Conservation (phyloP, 2,329 filamentous ascomycete genomes). For the Acrodontium crateriforme region DNA sequence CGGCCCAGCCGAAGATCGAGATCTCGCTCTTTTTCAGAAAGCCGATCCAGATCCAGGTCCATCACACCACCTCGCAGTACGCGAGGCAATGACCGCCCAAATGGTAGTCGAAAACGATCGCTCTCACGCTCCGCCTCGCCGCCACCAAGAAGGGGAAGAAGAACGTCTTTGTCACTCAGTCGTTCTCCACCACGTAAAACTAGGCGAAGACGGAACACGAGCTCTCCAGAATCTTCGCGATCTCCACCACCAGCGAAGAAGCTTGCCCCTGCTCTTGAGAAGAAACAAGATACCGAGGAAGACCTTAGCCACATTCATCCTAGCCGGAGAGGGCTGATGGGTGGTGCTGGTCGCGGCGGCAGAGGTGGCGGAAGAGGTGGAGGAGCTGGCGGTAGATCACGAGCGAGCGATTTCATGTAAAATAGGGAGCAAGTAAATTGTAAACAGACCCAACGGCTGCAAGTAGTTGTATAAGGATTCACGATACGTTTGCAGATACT, state of each 20-base stretch:
- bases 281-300: conserved; percentile 8
- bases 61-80: background rate
- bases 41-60: background rate
- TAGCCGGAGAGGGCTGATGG: conserved; percentile 20
- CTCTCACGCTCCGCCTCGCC: conserved; percentile 8
- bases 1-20: conserved; percentile 4
- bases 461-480: too few relatives aligned
- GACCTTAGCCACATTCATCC: conserved; percentile 24
- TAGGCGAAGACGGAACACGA: conserved; percentile 15
- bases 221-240: conserved; percentile 14
- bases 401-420: conserved; percentile 17
- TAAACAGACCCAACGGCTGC: too few relatives aligned
- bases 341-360: conserved; percentile 8
- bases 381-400: conserved; percentile 9
- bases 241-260: conserved; percentile 12
- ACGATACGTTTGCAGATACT: too few relatives aligned
- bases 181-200: background rate
- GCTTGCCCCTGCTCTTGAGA: conserved; percentile 2
- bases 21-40: background rate
- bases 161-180: conserved; percentile 4
- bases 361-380: conserved; percentile 8
- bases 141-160: conserved; percentile 7
- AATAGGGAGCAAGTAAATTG: too few relatives aligned
- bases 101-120: too few relatives aligned
- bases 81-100: too few relatives aligned